Conservation (phyloP, 2,329 filamentous ascomycete species). For the Aspergillus ibericus region DNA sequence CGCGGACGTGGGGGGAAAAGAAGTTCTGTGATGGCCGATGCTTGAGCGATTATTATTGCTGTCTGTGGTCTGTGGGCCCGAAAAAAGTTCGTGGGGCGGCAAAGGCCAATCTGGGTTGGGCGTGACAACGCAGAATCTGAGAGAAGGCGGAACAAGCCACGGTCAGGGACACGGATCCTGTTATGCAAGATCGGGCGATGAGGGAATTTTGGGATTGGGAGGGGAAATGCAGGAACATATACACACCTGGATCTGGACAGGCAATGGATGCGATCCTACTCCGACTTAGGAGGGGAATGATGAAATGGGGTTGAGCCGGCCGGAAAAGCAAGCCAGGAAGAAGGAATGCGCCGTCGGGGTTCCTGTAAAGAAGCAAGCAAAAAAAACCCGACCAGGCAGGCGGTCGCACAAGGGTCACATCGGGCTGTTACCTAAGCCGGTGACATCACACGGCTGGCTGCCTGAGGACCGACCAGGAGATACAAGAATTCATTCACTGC, state of each 20-base stretch:
- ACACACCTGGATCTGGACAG: neutral
- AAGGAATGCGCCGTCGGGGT: neutral
- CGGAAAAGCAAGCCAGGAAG: neutral
- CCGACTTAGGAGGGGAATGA: neutral
- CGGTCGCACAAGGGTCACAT: neutral
- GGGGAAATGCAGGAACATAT: constrained; percentile 6
- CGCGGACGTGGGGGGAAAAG: constrained; percentile 16
- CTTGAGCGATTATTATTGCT: constrained; percentile 14
- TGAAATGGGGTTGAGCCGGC: neutral
- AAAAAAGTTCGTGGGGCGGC: constrained; percentile 14
- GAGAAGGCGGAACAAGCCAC: neutral
- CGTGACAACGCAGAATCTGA: constrained; percentile 6
- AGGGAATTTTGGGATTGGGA: neutral
- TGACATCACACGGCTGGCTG: neutral
- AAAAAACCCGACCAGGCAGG: neutral
- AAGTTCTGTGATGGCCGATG: constrained; percentile 2
- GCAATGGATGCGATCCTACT: neutral
- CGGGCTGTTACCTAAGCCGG: neutral
- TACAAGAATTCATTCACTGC: neutral
- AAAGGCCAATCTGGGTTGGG: constrained; percentile 2
- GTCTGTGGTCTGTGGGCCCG: constrained; percentile 12
- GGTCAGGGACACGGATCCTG: neutral
- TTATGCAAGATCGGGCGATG: neutral
- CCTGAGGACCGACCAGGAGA: too few species aligned
- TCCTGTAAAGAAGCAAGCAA: neutral